Evolutionary conservation across 495 filamentous ascomycete species (phyloP).

Genomic region (Aspergillus nanangensis): DNA sequence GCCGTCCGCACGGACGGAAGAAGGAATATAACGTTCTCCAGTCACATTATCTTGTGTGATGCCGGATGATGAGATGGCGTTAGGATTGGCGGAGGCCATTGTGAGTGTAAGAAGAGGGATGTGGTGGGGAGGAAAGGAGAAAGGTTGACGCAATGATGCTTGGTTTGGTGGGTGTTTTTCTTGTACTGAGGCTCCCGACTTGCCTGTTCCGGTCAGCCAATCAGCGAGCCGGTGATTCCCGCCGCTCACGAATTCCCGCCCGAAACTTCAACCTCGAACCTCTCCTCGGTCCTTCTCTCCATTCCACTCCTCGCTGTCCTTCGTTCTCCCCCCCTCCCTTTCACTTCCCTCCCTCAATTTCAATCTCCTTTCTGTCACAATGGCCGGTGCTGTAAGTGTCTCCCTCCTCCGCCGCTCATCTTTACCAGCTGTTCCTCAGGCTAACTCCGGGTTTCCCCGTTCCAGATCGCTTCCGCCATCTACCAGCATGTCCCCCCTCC

Average conservation of each 20-base stretch:
- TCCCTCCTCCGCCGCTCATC: too few species aligned
- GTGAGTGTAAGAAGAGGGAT: neutral
- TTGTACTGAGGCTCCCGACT: conserved; percentile 8
- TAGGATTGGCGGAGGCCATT: conserved; percentile 46
- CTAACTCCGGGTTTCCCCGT: conserved; percentile 30
- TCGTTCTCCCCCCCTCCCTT: conserved; percentile 6
- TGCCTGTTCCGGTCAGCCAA: conserved; percentile 25
- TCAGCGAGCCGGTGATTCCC: conserved; percentile 44
- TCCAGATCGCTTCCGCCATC: conserved; percentile 54
- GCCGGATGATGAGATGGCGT: conserved; percentile 84
- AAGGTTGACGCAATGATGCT: neutral
- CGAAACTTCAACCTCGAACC: conserved; percentile 22
- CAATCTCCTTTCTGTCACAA: conserved; percentile 36
- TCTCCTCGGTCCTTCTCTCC: conserved; percentile 14
- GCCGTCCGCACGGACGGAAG: conserved; percentile 82
- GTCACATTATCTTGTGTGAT: conserved; percentile 55
- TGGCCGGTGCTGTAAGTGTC: conserved; percentile 46
- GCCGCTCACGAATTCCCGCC: conserved; percentile 21
- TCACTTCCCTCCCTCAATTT: conserved; percentile 2
- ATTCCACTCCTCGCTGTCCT: conserved; percentile 10
- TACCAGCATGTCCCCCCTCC: conserved; percentile 72
- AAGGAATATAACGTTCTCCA: conserved; percentile 84
- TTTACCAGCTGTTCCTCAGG: too few species aligned
- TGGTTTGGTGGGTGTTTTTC: conserved; percentile 1
- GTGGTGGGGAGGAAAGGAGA: neutral